Conservation (phyloP, 345 rosid species). For the Eucalyptus cloeziana region DNA sequence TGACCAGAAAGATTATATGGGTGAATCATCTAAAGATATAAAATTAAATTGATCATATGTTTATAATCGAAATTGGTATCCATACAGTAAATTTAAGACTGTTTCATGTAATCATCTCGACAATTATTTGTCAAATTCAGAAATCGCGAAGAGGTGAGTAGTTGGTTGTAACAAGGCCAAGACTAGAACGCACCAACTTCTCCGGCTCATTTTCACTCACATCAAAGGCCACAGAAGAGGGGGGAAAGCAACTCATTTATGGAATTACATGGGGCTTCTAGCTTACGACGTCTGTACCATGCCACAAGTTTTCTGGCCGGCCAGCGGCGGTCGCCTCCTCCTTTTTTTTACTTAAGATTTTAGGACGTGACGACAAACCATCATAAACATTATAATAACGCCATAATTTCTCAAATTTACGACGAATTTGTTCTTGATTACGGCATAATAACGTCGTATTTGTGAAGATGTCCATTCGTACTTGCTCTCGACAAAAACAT, state of each 20-base stretch:
- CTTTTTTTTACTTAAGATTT: background rate
- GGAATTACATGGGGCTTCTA: background rate
- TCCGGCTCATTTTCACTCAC: background rate
- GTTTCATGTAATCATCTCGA: too few relatives aligned
- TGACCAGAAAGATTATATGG: rapidly evolving
- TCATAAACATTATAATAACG: background rate
- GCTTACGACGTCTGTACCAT: background rate
- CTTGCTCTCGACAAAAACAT: background rate
- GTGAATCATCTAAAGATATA: too few relatives aligned
- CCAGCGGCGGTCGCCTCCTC: background rate
- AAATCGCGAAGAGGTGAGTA: background rate
- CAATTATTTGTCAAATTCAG: rapidly evolving
- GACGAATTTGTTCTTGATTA: too few relatives aligned
- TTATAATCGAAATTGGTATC: too few relatives aligned
- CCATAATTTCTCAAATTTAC: background rate
- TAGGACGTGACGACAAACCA: background rate
- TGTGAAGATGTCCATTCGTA: background rate
- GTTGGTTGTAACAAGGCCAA: background rate
- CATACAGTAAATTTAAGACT: too few relatives aligned
- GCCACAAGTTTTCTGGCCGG: background rate
- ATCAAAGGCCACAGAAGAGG: background rate
- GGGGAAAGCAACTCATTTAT: background rate
- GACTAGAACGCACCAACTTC: background rate
- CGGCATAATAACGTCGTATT: background rate
- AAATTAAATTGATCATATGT: rapidly evolving